phyloP scores from a whole-genome alignment of 495 filamentous ascomycete genomes.

The Aspergillus asperescens region DNA sequence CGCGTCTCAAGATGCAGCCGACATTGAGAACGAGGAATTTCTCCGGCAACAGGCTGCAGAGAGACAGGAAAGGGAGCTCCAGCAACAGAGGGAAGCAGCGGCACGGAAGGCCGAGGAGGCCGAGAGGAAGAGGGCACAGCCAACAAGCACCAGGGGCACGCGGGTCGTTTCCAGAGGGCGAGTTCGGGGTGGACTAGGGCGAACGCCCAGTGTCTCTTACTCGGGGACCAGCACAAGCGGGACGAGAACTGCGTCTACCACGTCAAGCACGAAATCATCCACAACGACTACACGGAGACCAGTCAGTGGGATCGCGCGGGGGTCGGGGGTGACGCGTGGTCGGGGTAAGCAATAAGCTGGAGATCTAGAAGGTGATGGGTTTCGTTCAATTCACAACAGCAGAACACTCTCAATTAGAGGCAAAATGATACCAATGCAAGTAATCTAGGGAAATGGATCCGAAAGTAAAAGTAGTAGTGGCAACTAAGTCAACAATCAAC shows the following conservation, averaged over 20 bases:
- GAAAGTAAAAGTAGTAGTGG: no score
- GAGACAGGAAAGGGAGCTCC: constrained; percentile 66
- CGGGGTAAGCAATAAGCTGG: constrained; percentile 29
- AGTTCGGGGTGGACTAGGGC: constrained; percentile 45
- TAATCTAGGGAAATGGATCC: no score
- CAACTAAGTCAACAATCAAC: no score
- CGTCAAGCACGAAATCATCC: constrained; percentile 19
- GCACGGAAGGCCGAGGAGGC: constrained; percentile 67
- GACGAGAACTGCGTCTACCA: constrained; percentile 23
- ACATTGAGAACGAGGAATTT: constrained; percentile 72
- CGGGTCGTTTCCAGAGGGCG: constrained; percentile 43
- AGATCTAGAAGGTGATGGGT: neutral
- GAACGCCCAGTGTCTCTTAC: constrained; percentile 36
- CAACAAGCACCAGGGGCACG: constrained; percentile 44
- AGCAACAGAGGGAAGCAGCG: constrained; percentile 67
- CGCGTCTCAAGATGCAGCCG: constrained; percentile 72
- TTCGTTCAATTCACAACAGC: neutral
- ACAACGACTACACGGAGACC: constrained; percentile 42
- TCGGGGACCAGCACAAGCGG: constrained; percentile 24
- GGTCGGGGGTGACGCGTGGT: constrained; percentile 38
- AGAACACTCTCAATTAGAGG: constrained; percentile 2
- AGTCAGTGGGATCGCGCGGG: constrained; percentile 48
- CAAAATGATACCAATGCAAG: constrained; percentile 27
- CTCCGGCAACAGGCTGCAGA: constrained; percentile 68
- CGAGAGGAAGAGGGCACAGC: constrained; percentile 47